Evolutionary conservation across 164 flowering plant species (phyloP).

Genomic region (Chimonanthus praecox): DNA sequence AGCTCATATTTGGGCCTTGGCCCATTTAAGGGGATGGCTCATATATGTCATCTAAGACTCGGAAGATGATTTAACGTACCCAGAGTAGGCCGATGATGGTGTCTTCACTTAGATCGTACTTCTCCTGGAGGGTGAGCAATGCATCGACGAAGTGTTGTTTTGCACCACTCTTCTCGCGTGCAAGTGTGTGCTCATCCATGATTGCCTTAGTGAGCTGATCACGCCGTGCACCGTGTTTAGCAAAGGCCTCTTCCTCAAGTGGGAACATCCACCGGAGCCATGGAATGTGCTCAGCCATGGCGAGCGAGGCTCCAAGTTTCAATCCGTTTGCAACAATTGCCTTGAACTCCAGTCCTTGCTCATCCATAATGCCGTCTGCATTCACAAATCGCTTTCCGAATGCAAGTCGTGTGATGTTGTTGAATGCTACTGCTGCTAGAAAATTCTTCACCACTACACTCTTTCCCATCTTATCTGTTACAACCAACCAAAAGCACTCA

Average conservation of each 20-base stretch:
- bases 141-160: constrained; percentile 59
- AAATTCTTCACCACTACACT: constrained; percentile 37
- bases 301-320: constrained; percentile 33
- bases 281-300: constrained; percentile 45
- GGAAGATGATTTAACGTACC: constrained; percentile 21
- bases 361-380: constrained; percentile 37
- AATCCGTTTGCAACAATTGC: constrained; percentile 33
- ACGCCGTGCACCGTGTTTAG: constrained; percentile 32
- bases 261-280: constrained; percentile 50
- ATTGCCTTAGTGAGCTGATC: constrained; percentile 40
- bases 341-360: constrained; percentile 48
- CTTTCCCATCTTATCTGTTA: constrained; percentile 20
- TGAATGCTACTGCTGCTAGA: constrained; percentile 42
- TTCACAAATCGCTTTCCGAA: constrained; percentile 51
- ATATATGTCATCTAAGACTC: background rate
- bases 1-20: no score
- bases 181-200: constrained; percentile 52
- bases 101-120: constrained; percentile 51
- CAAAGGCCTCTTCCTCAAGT: constrained; percentile 34
- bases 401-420: constrained; percentile 50
- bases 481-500: no score
- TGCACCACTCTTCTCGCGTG: constrained; percentile 26
- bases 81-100: constrained; percentile 54
- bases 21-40: no score
- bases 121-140: constrained; percentile 40